Conservation (phyloP, 192 early-diverging fungal genomes). For the Geosiphon pyriformis region DNA sequence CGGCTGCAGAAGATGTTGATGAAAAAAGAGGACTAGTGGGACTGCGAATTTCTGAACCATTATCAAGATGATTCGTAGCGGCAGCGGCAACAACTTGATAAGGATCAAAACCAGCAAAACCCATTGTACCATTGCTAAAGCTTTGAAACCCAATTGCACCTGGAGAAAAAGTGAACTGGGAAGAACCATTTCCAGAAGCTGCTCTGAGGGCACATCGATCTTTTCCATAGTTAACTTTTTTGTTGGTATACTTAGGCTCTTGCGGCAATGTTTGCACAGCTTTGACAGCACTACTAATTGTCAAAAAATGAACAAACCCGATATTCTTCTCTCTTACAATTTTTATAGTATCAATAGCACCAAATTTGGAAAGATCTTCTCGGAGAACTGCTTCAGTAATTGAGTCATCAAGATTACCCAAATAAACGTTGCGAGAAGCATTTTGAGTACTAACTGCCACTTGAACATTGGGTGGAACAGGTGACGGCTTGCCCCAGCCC, state of each 20-base stretch:
- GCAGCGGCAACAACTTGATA: slow-evolving; percentile 24
- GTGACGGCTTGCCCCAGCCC: slow-evolving; percentile 70
- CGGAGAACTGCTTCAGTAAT: slow-evolving; percentile 49
- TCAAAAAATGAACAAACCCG: slow-evolving; percentile 80
- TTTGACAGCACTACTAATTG: slow-evolving; percentile 63
- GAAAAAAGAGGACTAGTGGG: slow-evolving; percentile 21
- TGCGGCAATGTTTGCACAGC: slow-evolving; percentile 60
- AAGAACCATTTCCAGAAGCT: not conserved
- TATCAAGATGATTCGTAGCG: slow-evolving; percentile 18
- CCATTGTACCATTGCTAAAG: slow-evolving; percentile 25
- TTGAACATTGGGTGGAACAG: slow-evolving; percentile 45
- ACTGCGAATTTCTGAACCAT: slow-evolving; percentile 8
- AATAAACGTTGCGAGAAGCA: slow-evolving; percentile 77
- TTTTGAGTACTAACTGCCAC: slow-evolving; percentile 49
- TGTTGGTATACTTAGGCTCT: slow-evolving; percentile 49
- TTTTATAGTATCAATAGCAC: slow-evolving; percentile 66
- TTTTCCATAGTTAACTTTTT: slow-evolving; percentile 74
- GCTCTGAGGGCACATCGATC: slow-evolving; percentile 65
- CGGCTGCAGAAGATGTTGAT: slow-evolving; percentile 18
- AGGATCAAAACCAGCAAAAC: slow-evolving; percentile 22
- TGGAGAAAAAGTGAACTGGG: slow-evolving; percentile 24
- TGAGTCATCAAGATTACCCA: slow-evolving; percentile 67
- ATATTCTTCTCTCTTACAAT: slow-evolving; percentile 69
- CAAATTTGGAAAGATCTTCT: slow-evolving; percentile 63
- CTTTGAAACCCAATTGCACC: slow-evolving; percentile 21